These are phyloP conservation scores for Jamesozyma hellenica DNA, from an alignment of 805 yeast species.

Conservation along the genomic window DNA sequence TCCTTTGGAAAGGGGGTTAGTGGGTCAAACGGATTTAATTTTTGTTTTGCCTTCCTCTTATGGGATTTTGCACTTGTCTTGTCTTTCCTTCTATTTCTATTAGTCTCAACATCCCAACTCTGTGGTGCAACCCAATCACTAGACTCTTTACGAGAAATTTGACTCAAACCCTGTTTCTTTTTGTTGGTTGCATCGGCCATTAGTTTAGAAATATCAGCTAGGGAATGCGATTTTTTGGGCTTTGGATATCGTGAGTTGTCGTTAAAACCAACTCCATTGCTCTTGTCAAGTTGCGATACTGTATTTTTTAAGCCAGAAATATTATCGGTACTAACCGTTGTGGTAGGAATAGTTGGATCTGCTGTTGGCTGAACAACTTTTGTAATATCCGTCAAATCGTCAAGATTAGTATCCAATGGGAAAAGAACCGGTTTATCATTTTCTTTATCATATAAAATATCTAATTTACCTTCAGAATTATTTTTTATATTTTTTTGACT, in stretches of 20 bases:
- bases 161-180: not conserved
- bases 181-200: not conserved
- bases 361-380: constrained; percentile 4
- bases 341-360: not conserved
- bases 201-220: constrained; percentile 8
- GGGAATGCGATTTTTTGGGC: constrained; percentile 11
- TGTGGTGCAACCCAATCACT: constrained; percentile 47
- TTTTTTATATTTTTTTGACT: not conserved
- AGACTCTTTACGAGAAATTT: not conserved
- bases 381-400: constrained; percentile 22
- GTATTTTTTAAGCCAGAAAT: not conserved
- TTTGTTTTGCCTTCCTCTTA: constrained; percentile 1
- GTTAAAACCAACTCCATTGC: not conserved
- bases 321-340: constrained; percentile 1
- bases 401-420: constrained; percentile 23
- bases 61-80: constrained; percentile 3
- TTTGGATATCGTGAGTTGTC: not conserved
- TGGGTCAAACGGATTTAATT: constrained; percentile 1
- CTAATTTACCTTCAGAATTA: not conserved
- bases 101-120: constrained; percentile 47
- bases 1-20: constrained; percentile 6
- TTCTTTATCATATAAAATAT: not conserved
- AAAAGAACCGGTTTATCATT: constrained; percentile 7
- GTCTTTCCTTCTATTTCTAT: constrained; percentile 6
- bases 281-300: not conserved